Percentiles rank a stretch among this genome's conserved stretches.
These are phyloP conservation scores for Bruguiera gymnorhiza DNA, from an alignment of 345 rosid genomes.

Conservation along the genomic window DNA sequence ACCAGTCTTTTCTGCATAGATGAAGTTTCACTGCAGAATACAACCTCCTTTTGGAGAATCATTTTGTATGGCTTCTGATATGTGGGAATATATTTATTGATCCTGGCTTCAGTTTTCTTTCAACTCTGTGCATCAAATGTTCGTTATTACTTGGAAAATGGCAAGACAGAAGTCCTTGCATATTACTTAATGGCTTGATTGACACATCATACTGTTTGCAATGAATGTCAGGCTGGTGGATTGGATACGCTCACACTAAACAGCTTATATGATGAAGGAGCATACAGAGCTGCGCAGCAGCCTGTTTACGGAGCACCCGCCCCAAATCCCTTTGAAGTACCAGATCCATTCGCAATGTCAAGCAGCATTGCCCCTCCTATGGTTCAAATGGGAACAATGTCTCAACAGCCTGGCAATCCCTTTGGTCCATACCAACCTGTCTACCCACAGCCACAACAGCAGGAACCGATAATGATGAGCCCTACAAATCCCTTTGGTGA, in stretches of 20 bases:
- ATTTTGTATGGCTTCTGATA: too few species aligned
- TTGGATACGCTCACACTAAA: conserved; percentile 78
- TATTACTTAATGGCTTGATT: too few species aligned
- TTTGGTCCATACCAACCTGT: conserved; percentile 60
- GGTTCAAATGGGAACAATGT: conserved; percentile 53
- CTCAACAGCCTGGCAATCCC: conserved; percentile 63
- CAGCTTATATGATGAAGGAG: conserved; percentile 82
- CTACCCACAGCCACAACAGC: conserved; percentile 45
- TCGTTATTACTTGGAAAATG: too few species aligned
- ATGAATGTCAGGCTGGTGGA: conserved; percentile 74
- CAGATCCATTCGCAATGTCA: conserved; percentile 65
- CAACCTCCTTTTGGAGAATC: too few species aligned
- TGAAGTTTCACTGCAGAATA: too few species aligned
- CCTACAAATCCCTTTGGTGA: conserved; percentile 83
- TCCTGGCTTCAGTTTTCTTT: too few species aligned
- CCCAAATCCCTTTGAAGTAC: conserved; percentile 83
- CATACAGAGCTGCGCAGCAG: conserved; percentile 78
- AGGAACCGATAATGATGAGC: conserved; percentile 34
- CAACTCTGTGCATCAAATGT: too few species aligned
- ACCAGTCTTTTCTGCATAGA: too few species aligned
- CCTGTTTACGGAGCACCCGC: conserved; percentile 77
- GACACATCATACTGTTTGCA: background rate
- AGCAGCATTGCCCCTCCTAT: conserved; percentile 47
- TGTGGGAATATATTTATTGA: too few species aligned
- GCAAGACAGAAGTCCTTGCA: too few species aligned